phyloP scores from a whole-genome alignment of 2,329 filamentous ascomycete species.

The Aureobasidium zeae region DNA sequence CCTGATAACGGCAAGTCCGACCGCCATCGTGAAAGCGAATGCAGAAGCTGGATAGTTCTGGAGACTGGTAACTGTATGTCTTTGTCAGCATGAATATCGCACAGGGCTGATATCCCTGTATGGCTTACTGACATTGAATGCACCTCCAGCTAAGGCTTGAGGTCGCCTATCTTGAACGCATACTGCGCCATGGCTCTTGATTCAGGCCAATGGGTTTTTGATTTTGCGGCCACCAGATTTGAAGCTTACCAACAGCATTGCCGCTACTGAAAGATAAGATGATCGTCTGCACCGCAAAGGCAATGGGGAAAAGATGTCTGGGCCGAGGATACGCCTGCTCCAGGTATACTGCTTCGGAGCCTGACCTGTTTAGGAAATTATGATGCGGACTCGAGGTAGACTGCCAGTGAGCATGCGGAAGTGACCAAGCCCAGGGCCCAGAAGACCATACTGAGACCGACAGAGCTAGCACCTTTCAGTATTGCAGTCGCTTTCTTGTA shows the following conservation, averaged over 20 bases:
- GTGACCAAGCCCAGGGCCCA: slow-evolving; percentile 26
- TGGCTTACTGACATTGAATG: slow-evolving; percentile 48
- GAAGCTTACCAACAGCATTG: slow-evolving; percentile 47
- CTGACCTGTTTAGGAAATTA: slow-evolving; percentile 60
- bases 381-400: slow-evolving; percentile 55
- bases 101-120: not conserved
- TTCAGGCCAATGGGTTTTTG: slow-evolving; percentile 20
- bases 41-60: slow-evolving; percentile 49
- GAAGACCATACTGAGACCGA: slow-evolving; percentile 54
- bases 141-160: slow-evolving; percentile 50
- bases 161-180: slow-evolving; percentile 48
- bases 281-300: slow-evolving; percentile 56
- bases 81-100: no score
- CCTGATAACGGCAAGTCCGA: slow-evolving; percentile 52
- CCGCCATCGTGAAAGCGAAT: slow-evolving; percentile 48
- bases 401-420: slow-evolving; percentile 44
- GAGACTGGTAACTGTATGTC: slow-evolving; percentile 35
- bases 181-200: slow-evolving; percentile 49
- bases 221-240: no score
- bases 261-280: slow-evolving; percentile 57
- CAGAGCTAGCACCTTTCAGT: slow-evolving; percentile 50
- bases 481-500: slow-evolving; percentile 44
- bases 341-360: slow-evolving; percentile 57
- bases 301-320: slow-evolving; percentile 53
- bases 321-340: slow-evolving; percentile 59